phyloP scores from a whole-genome alignment of 139 green algal species.

The Picochlorum sp. region DNA sequence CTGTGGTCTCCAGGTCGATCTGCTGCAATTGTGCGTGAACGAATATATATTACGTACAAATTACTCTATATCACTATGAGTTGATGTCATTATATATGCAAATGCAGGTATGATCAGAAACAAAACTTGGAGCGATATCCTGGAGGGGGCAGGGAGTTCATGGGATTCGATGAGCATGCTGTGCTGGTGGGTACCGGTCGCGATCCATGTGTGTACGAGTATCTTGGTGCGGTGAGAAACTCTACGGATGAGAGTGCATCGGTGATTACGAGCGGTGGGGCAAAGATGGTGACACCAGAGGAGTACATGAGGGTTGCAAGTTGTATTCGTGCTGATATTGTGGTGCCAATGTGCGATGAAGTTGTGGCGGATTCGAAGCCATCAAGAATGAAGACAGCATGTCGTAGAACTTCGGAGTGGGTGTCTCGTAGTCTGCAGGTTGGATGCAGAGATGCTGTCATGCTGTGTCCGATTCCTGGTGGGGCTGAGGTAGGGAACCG shows the following conservation, averaged over 20 bases:
- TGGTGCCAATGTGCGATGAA: conserved; percentile 51
- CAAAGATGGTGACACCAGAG: conserved; percentile 10
- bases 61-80: no score
- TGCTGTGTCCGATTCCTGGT: neutral
- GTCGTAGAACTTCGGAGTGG: conserved; percentile 33
- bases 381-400: conserved; percentile 7
- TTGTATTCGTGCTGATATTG: conserved; percentile 46
- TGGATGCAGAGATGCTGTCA: neutral
- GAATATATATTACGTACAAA: no score
- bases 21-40: no score
- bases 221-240: conserved; percentile 11
- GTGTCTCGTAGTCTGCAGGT: conserved; percentile 33
- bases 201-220: conserved; percentile 48
- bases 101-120: no score
- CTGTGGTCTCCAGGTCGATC: no score
- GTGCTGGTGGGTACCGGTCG: conserved; percentile 38
- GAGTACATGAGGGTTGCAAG: conserved; percentile 41
- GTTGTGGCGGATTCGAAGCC: conserved; percentile 16
- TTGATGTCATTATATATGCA: no score
- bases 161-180: conserved; percentile 10
- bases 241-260: conserved; percentile 10
- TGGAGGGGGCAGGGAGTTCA: conserved; percentile 8
- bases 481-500: neutral
- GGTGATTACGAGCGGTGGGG: conserved; percentile 14
- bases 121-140: no score